Base-by-base conservation (phyloP, 257 asterid species). In the Leonotis leonurus region DNA sequence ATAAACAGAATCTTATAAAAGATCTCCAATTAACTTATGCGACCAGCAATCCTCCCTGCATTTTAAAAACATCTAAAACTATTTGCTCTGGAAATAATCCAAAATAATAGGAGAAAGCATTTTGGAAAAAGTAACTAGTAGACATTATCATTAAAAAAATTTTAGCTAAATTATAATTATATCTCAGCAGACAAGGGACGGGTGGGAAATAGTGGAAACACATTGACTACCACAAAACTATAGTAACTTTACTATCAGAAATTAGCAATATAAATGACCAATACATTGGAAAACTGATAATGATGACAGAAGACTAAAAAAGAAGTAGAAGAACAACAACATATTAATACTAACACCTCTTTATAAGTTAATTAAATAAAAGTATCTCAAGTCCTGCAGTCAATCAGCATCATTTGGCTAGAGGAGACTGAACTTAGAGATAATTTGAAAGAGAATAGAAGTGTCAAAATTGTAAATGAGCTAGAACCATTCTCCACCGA, bases 31-130 rank as follows among this genome's bases (percentile, higher is more conserved):
- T 69, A 71, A 71, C 18, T 65, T 10, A 69, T 27, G 64, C 55
- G 55, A 46, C 70, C 78, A 54, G 33, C 50, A 78, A 69, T 68
- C 75, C 71, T 45, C 58, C 77, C 86, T 78, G 80, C 84, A 75
- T 59, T 39, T 24, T 51, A 30, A 45, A 63, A 75, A 70, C 67
- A 65, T 71, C 86, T 74, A 76, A 75, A 76, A 79, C 82, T 74
- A 77, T 54, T 59, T 62, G 63, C 64, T 39, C 73, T 53, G 46
- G 35, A 73, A 37, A 52, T 52, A 50, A 53, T 62, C 24, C 71
- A 72, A 25, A 68, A 52, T 26, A 70, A 29, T 13, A 30, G 61
- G 57, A 13, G 22, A 48, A 46, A 44, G 27, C 30, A 44, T 16
- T 33, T 43, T 60, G 30, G 2, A 39, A 49, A 10, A 18, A 22